phyloP scores from a whole-genome alignment of 352 stramenopile genomes.

The Aphanomyces invadans region DNA sequence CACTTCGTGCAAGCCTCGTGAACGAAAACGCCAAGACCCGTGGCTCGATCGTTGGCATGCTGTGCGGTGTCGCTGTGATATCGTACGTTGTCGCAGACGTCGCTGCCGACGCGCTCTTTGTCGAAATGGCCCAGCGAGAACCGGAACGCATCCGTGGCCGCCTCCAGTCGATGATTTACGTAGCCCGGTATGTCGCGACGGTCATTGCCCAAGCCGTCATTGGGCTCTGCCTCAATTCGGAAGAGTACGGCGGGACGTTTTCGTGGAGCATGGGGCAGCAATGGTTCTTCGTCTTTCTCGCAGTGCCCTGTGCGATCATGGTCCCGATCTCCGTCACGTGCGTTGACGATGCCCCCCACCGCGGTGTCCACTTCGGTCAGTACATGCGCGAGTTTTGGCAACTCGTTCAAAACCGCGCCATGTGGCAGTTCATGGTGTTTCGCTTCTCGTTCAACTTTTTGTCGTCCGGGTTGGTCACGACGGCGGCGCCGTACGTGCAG shows the following conservation, averaged over 20 bases:
- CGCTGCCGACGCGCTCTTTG: constrained; percentile 66
- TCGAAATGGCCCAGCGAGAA: constrained; percentile 63
- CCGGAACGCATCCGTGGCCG: constrained; percentile 33
- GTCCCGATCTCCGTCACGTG: not conserved
- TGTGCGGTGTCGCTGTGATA: constrained; percentile 19
- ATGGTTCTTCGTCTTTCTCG: constrained; percentile 31
- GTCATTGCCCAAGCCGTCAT: constrained; percentile 39
- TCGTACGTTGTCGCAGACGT: constrained; percentile 59
- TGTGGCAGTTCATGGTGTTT: constrained; percentile 23
- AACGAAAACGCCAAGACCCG: not conserved
- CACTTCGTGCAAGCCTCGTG: not conserved
- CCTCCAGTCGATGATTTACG: constrained; percentile 50
- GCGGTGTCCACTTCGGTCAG: not conserved
- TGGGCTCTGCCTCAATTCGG: constrained; percentile 37
- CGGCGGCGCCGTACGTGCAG: constrained; percentile 13
- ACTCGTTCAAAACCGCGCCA: constrained; percentile 13
- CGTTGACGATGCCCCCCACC: not conserved
- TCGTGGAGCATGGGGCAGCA: constrained; percentile 42
- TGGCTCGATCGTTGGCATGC: not conserved
- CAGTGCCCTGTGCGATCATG: constrained; percentile 7
- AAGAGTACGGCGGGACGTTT: constrained; percentile 44
- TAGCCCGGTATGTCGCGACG: not conserved
- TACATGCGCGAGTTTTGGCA: constrained; percentile 9
- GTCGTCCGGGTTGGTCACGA: not conserved
- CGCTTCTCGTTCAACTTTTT: constrained; percentile 18